Conservation (phyloP, 2,329 filamentous ascomycete species). For the Neofusicoccum umdonicola region DNA sequence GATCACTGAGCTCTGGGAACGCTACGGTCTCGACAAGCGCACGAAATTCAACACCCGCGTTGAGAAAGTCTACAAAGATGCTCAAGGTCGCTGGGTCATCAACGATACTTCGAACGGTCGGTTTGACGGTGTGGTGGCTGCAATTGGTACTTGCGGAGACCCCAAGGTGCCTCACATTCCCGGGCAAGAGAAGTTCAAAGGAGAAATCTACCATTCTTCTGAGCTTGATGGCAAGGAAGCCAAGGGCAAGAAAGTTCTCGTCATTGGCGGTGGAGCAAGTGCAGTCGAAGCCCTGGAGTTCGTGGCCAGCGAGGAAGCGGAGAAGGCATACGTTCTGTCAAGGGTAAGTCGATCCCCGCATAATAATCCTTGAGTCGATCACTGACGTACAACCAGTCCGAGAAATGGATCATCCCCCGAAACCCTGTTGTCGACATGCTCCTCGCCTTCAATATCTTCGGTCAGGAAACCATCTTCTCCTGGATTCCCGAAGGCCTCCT, state of each 20-base stretch:
- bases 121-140: conserved; percentile 77
- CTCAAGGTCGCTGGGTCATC: conserved; percentile 71
- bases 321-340: conserved; percentile 69
- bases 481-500: conserved; percentile 77
- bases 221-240: conserved; percentile 70
- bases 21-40: conserved; percentile 67
- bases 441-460: conserved; percentile 75
- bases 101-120: conserved; percentile 68
- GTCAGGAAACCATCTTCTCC: conserved; percentile 70
- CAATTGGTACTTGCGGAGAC: conserved; percentile 77
- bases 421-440: conserved; percentile 73
- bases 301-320: conserved; percentile 64
- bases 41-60: conserved; percentile 72
- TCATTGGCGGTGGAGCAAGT: conserved; percentile 77
- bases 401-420: conserved; percentile 85
- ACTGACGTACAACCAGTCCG: conserved; percentile 43
- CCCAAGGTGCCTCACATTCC: conserved; percentile 69
- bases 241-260: conserved; percentile 70
- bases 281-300: conserved; percentile 83
- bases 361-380: conserved; percentile 35
- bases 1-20: conserved; percentile 70
- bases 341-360: not conserved
- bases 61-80: conserved; percentile 66
- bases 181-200: conserved; percentile 70
- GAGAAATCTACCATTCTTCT: conserved; percentile 72